Percentiles rank a stretch among this genome's conserved stretches.
Conservation (phyloP, 768 basidiomycete genomes). For the Trametes punicea region DNA sequence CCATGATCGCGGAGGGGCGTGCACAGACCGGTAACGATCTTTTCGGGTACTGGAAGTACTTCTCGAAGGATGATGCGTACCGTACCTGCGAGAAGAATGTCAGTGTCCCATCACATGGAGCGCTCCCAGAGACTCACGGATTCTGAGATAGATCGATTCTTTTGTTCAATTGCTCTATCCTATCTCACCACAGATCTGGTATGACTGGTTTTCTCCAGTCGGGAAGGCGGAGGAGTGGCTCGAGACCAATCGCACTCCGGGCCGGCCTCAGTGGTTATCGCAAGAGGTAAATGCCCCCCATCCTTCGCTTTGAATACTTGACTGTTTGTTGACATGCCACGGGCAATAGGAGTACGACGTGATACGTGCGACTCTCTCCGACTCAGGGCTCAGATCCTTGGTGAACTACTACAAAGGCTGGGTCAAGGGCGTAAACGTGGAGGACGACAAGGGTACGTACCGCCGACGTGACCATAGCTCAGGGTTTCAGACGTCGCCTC, state of each 20-base stretch:
- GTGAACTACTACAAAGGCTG: conserved; percentile 37
- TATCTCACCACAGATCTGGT: conserved; percentile 32
- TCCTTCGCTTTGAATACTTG: not conserved
- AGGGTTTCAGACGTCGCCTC: no score
- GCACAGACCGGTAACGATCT: conserved; percentile 1
- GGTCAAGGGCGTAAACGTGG: conserved; percentile 25
- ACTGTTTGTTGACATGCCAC: not conserved
- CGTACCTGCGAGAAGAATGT: conserved; percentile 3
- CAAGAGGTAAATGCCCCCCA: conserved; percentile 26
- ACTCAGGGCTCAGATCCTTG: conserved; percentile 33
- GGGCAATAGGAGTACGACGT: conserved; percentile 19
- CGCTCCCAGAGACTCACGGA: not conserved
- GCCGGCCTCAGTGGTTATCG: conserved; percentile 30
- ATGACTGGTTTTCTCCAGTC: conserved; percentile 31
- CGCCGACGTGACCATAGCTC: not conserved
- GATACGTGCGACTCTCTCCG: conserved; percentile 24
- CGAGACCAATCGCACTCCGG: conserved; percentile 26
- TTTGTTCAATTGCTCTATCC: conserved; percentile 37
- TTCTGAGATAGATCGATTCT: conserved; percentile 35
- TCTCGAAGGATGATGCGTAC: not conserved
- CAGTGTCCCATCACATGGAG: conserved; percentile 12
- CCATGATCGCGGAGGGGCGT: conserved; percentile 24
- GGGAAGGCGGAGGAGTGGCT: conserved; percentile 34
- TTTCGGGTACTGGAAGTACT: conserved; percentile 40
- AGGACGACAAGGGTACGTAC: conserved; percentile 29